Conservation (phyloP, 2,329 filamentous ascomycete genomes). For the Cladorrhinum sp. region DNA sequence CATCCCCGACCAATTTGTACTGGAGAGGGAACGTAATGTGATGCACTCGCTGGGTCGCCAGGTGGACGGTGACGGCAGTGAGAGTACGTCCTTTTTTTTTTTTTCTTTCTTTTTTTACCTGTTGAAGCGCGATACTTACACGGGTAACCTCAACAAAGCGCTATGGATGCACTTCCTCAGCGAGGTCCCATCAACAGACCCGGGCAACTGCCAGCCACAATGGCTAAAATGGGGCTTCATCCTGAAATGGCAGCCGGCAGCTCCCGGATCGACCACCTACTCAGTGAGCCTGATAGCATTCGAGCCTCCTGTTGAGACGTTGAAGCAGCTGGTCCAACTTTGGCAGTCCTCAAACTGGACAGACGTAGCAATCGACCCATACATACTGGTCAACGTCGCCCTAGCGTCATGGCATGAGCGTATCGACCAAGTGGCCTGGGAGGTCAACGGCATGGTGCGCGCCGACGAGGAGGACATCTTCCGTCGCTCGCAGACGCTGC, state of each 20-base stretch:
- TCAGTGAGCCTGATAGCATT: neutral
- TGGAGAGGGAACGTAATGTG: conserved; percentile 6
- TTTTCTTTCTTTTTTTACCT: no score
- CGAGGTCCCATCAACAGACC: conserved; percentile 2
- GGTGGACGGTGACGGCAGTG: neutral
- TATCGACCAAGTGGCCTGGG: conserved; percentile 10
- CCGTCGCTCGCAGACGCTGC: neutral
- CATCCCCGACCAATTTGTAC: conserved; percentile 8
- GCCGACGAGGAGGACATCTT: conserved; percentile 8
- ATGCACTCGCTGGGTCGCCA: conserved; percentile 8
- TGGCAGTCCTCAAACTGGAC: conserved; percentile 5
- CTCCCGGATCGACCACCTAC: neutral
- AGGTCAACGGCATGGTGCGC: conserved; percentile 6
- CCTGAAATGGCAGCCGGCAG: neutral
- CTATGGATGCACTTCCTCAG: conserved; percentile 15
- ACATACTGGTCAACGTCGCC: conserved; percentile 10
- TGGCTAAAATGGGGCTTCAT: conserved; percentile 9
- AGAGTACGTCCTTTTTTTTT: neutral
- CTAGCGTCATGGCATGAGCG: conserved; percentile 10
- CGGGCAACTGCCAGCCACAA: neutral
- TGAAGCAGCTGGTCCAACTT: neutral
- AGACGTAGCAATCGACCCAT: conserved; percentile 5
- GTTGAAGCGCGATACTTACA: no score
- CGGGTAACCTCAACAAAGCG: no score
- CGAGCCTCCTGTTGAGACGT: neutral